Conservation (phyloP, 768 basidiomycete genomes). For the Lactifluus rugatus region DNA sequence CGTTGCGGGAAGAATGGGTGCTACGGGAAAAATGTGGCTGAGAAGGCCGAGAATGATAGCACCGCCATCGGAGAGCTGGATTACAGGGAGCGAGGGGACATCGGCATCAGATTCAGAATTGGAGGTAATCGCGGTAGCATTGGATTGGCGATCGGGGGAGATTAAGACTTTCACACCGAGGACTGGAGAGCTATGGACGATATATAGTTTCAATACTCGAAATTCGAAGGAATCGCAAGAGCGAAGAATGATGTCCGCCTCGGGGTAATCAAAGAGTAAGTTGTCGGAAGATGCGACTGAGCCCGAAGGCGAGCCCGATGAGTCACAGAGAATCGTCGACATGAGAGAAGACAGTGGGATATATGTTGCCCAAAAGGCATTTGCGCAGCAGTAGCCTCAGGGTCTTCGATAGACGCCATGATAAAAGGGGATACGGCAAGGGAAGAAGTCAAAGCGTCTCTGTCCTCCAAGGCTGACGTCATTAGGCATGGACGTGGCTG, state of each 20-base stretch:
- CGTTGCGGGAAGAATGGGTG: background rate
- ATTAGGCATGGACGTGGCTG: too few relatives aligned
- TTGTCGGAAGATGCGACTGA: background rate
- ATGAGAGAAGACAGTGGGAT: background rate
- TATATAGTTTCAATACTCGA: slow-evolving; percentile 34
- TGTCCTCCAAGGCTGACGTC: too few relatives aligned
- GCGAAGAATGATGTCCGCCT: slow-evolving; percentile 36
- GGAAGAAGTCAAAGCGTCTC: too few relatives aligned
- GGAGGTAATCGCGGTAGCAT: too few relatives aligned
- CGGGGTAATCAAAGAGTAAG: slow-evolving; percentile 30
- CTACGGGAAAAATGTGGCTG: background rate
- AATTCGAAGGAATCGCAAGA: slow-evolving; percentile 36
- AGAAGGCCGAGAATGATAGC: background rate
- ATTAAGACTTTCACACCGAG: slow-evolving; percentile 25
- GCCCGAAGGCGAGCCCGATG: background rate
- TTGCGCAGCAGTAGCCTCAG: too few relatives aligned
- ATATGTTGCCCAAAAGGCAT: too few relatives aligned
- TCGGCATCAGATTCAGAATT: too few relatives aligned
- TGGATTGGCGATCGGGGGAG: background rate
- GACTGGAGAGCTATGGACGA: slow-evolving; percentile 35
- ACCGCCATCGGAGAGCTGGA: background rate
- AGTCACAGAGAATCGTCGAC: background rate
- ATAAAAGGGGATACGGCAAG: too few relatives aligned
- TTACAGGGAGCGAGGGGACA: background rate
- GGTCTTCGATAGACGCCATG: too few relatives aligned